Percentiles rank a stretch among this genome's conserved stretches.
Conservation (phyloP, 1,139 yeast genomes). For the Debaryomycetaceae sp. region DNA sequence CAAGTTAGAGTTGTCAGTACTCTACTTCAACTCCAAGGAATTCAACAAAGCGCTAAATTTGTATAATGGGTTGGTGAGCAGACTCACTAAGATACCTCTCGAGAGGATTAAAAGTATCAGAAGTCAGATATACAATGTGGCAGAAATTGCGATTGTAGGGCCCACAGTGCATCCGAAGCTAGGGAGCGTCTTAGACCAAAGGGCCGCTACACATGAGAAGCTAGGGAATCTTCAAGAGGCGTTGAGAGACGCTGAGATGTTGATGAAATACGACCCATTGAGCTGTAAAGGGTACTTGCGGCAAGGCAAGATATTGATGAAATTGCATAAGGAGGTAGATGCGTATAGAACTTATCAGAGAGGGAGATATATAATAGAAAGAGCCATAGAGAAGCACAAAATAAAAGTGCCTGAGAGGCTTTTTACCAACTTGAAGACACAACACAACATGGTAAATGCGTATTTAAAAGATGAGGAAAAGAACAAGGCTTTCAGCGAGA, state of each 20-base stretch:
- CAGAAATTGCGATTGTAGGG: conserved; percentile 27
- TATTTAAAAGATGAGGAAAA: conserved; percentile 16
- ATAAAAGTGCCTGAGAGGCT: conserved; percentile 26
- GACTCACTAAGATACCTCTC: conserved; percentile 13
- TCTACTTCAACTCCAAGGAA: conserved; percentile 28
- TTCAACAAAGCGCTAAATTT: conserved; percentile 26
- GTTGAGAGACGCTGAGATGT: conserved; percentile 39
- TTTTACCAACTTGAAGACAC: conserved; percentile 20
- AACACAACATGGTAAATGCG: conserved; percentile 21
- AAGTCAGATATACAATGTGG: conserved; percentile 14
- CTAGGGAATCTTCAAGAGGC: conserved; percentile 39
- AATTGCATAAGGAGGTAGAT: conserved; percentile 26
- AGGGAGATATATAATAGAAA: conserved; percentile 37
- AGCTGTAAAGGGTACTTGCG: conserved; percentile 61
- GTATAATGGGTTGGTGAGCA: conserved; percentile 17
- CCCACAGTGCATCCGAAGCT: conserved; percentile 23
- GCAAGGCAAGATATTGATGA: conserved; percentile 41
- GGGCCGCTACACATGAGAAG: conserved; percentile 62
- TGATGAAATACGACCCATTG: conserved; percentile 48
- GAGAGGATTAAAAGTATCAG: conserved; percentile 17
- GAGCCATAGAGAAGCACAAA: conserved; percentile 20
- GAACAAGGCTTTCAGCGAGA: conserved; percentile 1
- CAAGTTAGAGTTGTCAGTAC: conserved; percentile 27
- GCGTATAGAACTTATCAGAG: conserved; percentile 42
- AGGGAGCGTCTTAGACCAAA: conserved; percentile 37